phyloP scores from a whole-genome alignment of 352 stramenopile genomes.

The Peronospora farinosa region DNA sequence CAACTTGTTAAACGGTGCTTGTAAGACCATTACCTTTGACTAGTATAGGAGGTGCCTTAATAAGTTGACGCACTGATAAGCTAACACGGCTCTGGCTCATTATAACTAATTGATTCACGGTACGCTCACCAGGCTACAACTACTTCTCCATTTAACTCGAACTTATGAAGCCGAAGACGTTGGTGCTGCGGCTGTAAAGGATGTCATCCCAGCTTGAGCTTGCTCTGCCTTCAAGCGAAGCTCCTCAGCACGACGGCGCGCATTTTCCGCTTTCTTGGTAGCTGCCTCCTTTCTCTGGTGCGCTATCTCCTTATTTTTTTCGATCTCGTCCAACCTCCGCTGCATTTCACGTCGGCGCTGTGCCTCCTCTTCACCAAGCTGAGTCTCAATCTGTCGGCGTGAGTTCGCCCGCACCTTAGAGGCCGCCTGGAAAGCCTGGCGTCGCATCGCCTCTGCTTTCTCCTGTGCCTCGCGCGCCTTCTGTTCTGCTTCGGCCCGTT shows the following conservation, averaged over 20 bases:
- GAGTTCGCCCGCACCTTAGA: slow-evolving; percentile 60
- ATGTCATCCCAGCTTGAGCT: slow-evolving; percentile 33
- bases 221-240: slow-evolving; percentile 47
- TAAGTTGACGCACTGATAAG: slow-evolving; percentile 15
- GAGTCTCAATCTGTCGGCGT: slow-evolving; percentile 57
- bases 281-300: slow-evolving; percentile 39
- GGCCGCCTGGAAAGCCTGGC: slow-evolving; percentile 54
- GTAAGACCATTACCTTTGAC: slow-evolving; percentile 1
- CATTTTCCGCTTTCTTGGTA: slow-evolving; percentile 44
- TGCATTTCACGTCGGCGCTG: slow-evolving; percentile 39
- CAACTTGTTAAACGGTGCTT: slow-evolving; percentile 16
- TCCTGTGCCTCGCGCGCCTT: slow-evolving; percentile 50
- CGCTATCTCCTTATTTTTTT: slow-evolving; percentile 43
- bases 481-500: slow-evolving; percentile 62
- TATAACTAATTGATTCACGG: slow-evolving; percentile 24
- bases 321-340: slow-evolving; percentile 40
- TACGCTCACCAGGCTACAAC: slow-evolving; percentile 2
- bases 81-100: slow-evolving; percentile 5
- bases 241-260: slow-evolving; percentile 49
- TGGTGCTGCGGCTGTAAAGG: slow-evolving; percentile 5
- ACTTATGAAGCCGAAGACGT: slow-evolving; percentile 18
- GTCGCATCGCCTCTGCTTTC: slow-evolving; percentile 58
- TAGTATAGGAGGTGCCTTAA: slow-evolving; percentile 7
- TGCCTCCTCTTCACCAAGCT: slow-evolving; percentile 54
- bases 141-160: not conserved